A percentile compares a stretch with the other conserved stretches of the same genome.
Conservation (phyloP, 2,329 filamentous ascomycete species). For the Cladosporium sphaerospermum region DNA sequence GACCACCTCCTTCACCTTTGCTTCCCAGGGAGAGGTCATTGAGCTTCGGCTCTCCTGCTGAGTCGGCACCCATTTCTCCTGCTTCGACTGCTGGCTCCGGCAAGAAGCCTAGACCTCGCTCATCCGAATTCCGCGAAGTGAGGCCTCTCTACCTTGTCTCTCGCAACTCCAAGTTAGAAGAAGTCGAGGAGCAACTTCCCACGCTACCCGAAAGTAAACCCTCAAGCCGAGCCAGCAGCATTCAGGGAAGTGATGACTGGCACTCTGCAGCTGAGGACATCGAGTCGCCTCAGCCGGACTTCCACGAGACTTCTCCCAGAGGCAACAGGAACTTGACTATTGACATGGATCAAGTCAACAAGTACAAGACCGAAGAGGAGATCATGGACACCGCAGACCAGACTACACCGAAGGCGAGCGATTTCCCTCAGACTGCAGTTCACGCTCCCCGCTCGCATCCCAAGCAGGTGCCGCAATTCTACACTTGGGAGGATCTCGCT, state of each 20-base stretch:
- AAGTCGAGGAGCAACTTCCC: slow-evolving; percentile 43
- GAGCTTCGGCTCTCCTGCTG: slow-evolving; percentile 25
- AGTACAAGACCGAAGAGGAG: slow-evolving; percentile 32
- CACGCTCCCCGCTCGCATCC: slow-evolving; percentile 7
- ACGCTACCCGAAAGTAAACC: slow-evolving; percentile 45
- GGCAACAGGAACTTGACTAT: slow-evolving; percentile 18
- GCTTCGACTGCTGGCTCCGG: slow-evolving; percentile 9
- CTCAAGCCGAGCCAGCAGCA: slow-evolving; percentile 35
- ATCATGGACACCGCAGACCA: slow-evolving; percentile 55
- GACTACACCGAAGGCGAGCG: slow-evolving; percentile 60
- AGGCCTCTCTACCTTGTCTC: slow-evolving; percentile 80
- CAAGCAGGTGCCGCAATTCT: slow-evolving; percentile 30
- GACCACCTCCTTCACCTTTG: slow-evolving; percentile 26
- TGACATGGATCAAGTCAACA: slow-evolving; percentile 21
- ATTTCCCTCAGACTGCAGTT: slow-evolving; percentile 33
- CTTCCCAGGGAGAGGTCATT: slow-evolving; percentile 22
- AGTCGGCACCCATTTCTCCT: slow-evolving; percentile 14
- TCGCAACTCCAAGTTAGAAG: slow-evolving; percentile 45
- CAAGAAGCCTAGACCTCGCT: slow-evolving; percentile 15
- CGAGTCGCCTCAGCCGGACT: slow-evolving; percentile 10
- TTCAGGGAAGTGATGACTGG: slow-evolving; percentile 37
- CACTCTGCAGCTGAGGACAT: slow-evolving; percentile 38
- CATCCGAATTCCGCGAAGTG: slow-evolving; percentile 49
- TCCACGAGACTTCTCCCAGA: not conserved
- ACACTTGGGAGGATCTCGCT: slow-evolving; percentile 33